A percentile compares a stretch with the other conserved stretches of the same genome.
phyloP scores from a whole-genome alignment of 2,329 filamentous ascomycete genomes.

The Blumeriella jaapii region DNA sequence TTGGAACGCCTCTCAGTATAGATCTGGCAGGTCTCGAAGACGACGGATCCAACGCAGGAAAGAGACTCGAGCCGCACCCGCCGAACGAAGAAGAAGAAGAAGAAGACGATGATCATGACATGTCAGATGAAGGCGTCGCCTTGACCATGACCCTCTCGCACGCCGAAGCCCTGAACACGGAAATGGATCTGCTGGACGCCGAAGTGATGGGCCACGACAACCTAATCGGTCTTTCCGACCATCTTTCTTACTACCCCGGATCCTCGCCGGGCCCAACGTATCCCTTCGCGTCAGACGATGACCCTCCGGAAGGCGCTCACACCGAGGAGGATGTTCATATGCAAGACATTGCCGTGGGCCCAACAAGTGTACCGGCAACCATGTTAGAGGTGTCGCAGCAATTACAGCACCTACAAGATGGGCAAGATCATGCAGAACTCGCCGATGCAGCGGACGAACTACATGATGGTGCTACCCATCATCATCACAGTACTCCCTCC shows the following conservation, averaged over 20 bases:
- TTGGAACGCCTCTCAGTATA: constrained; percentile 14
- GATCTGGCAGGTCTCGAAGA: constrained; percentile 9
- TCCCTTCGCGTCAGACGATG: neutral
- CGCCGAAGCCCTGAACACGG: constrained; percentile 14
- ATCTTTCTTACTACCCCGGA: neutral
- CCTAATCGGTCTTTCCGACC: constrained; percentile 4
- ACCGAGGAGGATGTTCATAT: constrained; percentile 1
- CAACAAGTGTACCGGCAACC: constrained; percentile 17
- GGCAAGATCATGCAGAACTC: constrained; percentile 20
- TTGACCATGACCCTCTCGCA: constrained; percentile 17
- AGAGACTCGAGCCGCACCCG: constrained; percentile 6
- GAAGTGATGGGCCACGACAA: constrained; percentile 20
- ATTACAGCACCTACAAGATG: constrained; percentile 25
- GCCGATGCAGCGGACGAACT: constrained; percentile 11
- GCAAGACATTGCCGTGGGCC: neutral
- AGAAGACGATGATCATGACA: constrained; percentile 25
- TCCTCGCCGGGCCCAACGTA: constrained; percentile 1
- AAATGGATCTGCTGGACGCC: constrained; percentile 20
- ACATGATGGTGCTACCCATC: constrained; percentile 11
- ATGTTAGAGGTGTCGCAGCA: constrained; percentile 24
- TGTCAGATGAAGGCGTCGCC: constrained; percentile 22
- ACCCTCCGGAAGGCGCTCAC: neutral
- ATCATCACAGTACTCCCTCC: constrained; percentile 23
- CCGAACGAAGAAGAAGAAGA: too few relatives aligned
- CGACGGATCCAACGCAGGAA: constrained; percentile 10